Base-by-base conservation (phyloP, 148 eudicot genomes). In the Amaranthus cruentus region DNA sequence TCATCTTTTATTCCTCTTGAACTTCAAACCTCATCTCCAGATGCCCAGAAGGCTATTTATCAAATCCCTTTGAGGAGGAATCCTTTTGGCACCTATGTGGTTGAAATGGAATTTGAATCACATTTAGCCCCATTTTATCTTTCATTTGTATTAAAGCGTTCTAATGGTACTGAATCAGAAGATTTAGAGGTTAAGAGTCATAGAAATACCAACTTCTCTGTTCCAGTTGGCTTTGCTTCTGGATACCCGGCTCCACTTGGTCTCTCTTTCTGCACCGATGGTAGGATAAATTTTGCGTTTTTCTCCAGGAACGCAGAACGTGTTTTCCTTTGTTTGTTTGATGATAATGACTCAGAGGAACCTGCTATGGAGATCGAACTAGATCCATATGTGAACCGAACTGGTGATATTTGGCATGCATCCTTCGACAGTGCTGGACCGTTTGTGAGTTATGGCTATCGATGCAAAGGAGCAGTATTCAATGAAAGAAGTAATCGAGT, bases 371-470 rank as follows among this genome's bases (percentile, higher is more conserved):
- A 96, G 85, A 88, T 96, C 73, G 94, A 96, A 74, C 81, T 96
- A 13, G 99, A 96, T 85, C 88, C 99, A 58, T 86, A 90, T 71
- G 89, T 96, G 67, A 96, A 96, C 68, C 85, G 90, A 70, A 77
- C 97, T 11, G 99, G 99, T 76, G 89, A 92, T 68, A 84, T 92
- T 59, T 96, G 99, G 99, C 99, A 96, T 84, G 96, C 79, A 9
- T 83, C 85, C 55, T 43, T 92, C 61, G 80, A 89, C 66, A 77
- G 77, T 74, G 71, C 68, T 43, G 71, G 80, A 49, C 83, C 85
- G 48, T 90, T 86, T 80, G 82, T 84, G 68, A 82, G 88, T 73
- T 96, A 96, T 75, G 96, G 99, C 56, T 96, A 92, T 76, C 82
- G 88, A 62, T 88, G 93, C 83, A 89, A 84, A 66, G 81, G 71